Conservation (phyloP, 768 basidiomycete genomes). For the Vararia minispora region DNA sequence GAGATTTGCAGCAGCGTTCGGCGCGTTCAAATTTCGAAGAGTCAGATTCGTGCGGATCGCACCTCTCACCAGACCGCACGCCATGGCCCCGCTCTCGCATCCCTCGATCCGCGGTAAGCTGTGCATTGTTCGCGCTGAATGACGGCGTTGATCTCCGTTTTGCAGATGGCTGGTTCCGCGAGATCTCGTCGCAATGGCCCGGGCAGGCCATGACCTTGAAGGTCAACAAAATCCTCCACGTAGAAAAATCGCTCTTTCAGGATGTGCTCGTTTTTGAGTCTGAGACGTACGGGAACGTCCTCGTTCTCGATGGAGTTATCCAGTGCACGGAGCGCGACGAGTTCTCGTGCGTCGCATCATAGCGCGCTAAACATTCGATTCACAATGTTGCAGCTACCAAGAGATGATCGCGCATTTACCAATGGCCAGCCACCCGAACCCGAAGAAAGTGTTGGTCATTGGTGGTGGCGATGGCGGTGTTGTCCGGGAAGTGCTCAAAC, state of each 20-base stretch:
- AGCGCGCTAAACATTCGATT: neutral
- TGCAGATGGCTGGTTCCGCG: conserved; percentile 90
- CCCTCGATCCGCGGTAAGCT: conserved; percentile 24
- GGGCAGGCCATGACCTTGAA: conserved; percentile 96
- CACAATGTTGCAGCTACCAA: conserved; percentile 59
- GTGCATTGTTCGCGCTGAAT: neutral
- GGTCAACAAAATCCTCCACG: conserved; percentile 90
- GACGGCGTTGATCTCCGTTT: neutral
- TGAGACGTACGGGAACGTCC: conserved; percentile 93
- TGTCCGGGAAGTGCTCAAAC: conserved; percentile 94
- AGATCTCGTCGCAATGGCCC: conserved; percentile 92
- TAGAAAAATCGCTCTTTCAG: conserved; percentile 89
- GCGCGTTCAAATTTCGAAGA: too few species aligned
- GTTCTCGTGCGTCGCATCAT: conserved; percentile 67
- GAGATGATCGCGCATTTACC: conserved; percentile 99
- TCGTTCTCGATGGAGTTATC: conserved; percentile 90
- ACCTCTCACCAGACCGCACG: neutral
- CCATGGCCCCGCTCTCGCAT: conserved; percentile 28
- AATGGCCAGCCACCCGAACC: conserved; percentile 93
- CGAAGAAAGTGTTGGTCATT: conserved; percentile 91
- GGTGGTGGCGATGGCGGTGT: conserved; percentile 99
- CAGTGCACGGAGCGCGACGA: conserved; percentile 98
- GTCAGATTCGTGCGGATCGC: neutral
- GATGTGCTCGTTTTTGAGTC: conserved; percentile 97
- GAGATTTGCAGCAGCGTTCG: too few species aligned